Evolutionary conservation across 371 early-diverging fungal species (phyloP).

Genomic region (Mucor plumbeus): DNA sequence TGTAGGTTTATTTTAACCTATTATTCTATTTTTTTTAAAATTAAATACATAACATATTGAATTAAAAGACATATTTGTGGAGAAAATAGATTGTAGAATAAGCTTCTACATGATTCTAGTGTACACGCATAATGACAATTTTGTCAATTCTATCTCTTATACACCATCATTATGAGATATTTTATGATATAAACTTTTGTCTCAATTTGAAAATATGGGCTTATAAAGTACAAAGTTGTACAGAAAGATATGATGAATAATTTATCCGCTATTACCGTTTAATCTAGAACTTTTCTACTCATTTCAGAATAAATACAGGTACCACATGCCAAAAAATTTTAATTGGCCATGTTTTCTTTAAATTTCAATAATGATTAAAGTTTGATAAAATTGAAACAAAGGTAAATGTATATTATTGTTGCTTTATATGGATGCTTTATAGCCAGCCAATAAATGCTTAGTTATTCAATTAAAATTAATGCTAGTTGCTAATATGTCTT

Average conservation of each 20-base stretch:
- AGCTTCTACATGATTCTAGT: background rate
- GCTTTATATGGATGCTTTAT: no score
- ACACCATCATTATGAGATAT: background rate
- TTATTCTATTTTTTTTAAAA: background rate
- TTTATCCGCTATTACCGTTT: background rate
- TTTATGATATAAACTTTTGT: background rate
- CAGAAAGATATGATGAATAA: constrained; percentile 4
- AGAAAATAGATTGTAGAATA: background rate
- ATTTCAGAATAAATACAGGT: background rate
- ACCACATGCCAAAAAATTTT: background rate
- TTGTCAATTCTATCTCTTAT: background rate
- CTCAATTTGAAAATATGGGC: background rate
- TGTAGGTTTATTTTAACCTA: background rate
- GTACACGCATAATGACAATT: background rate
- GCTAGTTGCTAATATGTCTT: background rate
- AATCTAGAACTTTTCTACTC: background rate
- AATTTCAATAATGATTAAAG: background rate
- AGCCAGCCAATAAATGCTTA: no score
- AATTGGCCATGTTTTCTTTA: background rate
- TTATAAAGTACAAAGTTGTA: background rate
- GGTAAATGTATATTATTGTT: background rate
- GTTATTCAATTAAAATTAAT: no score
- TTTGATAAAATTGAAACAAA: background rate
- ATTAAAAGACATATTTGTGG: no score
- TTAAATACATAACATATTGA: background rate